phyloP scores from a whole-genome alignment of 306 rosid genomes.

The Dicorynia guianensis region DNA sequence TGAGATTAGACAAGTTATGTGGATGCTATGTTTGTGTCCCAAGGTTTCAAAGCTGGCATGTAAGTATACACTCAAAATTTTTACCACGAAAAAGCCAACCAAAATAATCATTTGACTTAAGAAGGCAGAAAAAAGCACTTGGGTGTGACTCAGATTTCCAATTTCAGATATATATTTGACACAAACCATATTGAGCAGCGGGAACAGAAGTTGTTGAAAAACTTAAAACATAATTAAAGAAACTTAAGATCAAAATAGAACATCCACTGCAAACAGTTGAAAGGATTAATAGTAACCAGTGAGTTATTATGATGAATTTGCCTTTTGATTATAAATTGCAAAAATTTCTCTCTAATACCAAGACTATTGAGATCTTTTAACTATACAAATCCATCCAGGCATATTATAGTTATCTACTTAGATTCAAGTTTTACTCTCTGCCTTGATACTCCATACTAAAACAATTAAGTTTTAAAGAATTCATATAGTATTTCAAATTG shows the following conservation, averaged over 20 bases:
- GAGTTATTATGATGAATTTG: background rate
- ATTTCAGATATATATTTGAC: background rate
- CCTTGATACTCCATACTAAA: background rate
- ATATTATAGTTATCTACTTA: background rate
- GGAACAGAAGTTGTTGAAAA: background rate
- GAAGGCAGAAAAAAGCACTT: background rate
- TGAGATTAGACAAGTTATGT: background rate
- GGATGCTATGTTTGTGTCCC: background rate
- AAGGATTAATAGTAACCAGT: background rate
- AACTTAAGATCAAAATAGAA: background rate
- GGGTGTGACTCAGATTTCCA: background rate
- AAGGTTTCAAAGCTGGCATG: background rate
- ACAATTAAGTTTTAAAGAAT: background rate
- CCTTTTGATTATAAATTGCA: background rate
- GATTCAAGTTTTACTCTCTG: background rate
- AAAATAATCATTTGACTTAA: constrained; percentile 8
- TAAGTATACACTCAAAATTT: constrained; percentile 2
- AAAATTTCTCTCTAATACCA: background rate
- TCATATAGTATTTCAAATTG: background rate
- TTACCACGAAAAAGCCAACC: constrained; percentile 6
- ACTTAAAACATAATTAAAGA: background rate
- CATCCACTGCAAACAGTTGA: background rate
- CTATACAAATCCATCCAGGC: constrained; percentile 16
- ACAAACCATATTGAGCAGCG: constrained; percentile 10
- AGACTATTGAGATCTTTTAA: background rate